Evolutionary conservation across 306 rosid genomes (phyloP).

Genomic region (Abrus precatorius): DNA sequence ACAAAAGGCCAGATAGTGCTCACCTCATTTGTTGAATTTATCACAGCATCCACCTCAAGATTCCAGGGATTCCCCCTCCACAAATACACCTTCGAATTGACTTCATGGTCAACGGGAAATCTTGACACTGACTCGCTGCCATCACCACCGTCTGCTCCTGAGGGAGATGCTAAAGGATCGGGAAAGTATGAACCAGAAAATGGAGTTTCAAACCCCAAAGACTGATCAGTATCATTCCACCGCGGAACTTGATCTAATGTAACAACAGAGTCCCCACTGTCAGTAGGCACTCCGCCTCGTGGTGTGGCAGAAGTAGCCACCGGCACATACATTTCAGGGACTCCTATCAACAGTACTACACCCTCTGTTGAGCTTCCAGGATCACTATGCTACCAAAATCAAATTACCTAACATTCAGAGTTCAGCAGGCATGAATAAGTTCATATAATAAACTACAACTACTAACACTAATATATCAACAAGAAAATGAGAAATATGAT

Average conservation of each 20-base stretch:
- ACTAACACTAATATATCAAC: background rate
- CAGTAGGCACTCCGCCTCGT: constrained; percentile 72
- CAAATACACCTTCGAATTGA: constrained; percentile 82
- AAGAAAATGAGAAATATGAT: constrained; percentile 5
- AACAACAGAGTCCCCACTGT: constrained; percentile 77
- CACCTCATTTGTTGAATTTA: constrained; percentile 97
- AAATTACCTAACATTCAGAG: constrained; percentile 39
- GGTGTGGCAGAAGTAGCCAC: constrained; percentile 72
- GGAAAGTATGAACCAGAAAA: constrained; percentile 71
- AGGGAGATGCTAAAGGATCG: constrained; percentile 74
- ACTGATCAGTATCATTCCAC: constrained; percentile 90
- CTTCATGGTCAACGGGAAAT: constrained; percentile 89
- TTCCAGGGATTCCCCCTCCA: constrained; percentile 99
- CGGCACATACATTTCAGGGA: constrained; percentile 70
- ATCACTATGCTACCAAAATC: constrained; percentile 41
- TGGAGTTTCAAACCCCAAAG: constrained; percentile 63
- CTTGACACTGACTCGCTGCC: constrained; percentile 64
- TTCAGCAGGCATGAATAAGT: constrained; percentile 35
- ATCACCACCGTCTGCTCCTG: constrained; percentile 57
- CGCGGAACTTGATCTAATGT: constrained; percentile 91
- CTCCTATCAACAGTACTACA: constrained; percentile 48
- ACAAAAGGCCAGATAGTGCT: constrained; percentile 35
- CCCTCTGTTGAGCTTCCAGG: constrained; percentile 42
- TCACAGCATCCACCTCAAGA: constrained; percentile 97
- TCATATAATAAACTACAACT: constrained; percentile 18